These are phyloP conservation scores for Acanthamoeba sp. DNA, from an alignment of 208 protist species.

Conservation along the genomic window DNA sequence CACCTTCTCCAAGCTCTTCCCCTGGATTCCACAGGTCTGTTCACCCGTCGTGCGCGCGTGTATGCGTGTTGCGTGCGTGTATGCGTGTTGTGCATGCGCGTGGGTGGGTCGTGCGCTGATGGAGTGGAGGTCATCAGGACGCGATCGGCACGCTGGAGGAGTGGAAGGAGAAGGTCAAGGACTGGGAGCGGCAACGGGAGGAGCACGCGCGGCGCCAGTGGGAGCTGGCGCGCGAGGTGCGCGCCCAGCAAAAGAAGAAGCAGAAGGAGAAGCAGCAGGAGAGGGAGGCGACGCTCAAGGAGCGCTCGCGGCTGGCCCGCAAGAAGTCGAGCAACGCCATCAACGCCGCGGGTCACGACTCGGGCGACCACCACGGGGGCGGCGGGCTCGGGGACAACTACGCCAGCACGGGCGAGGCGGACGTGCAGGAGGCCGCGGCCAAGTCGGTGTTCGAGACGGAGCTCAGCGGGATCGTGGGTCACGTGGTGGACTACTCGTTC, in stretches of 20 bases:
- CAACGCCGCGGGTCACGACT: not conserved
- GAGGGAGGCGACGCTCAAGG: not conserved
- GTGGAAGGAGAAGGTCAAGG: not conserved
- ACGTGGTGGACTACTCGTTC: conserved; percentile 12
- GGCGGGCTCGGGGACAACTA: not conserved
- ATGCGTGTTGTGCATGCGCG: not conserved
- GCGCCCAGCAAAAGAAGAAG: not conserved
- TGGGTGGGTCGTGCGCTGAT: not conserved
- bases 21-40: not conserved
- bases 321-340: not conserved
- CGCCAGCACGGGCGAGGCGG: not conserved
- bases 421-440: not conserved
- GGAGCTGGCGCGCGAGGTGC: not conserved
- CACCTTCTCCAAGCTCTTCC: not conserved
- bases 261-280: conserved; percentile 21
- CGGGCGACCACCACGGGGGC: not conserved
- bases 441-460: not conserved
- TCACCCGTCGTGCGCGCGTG: not conserved
- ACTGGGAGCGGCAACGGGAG: not conserved
- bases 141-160: not conserved
- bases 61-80: not conserved
- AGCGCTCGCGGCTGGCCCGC: not conserved
- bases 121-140: too few species aligned
- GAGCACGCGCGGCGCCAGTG: not conserved
- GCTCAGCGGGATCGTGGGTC: conserved; percentile 4